Evolutionary conservation across 768 basidiomycete species (phyloP), one percentile per base, ranked within the genome.

Genomic region (Gymnopilus junonius): DNA sequence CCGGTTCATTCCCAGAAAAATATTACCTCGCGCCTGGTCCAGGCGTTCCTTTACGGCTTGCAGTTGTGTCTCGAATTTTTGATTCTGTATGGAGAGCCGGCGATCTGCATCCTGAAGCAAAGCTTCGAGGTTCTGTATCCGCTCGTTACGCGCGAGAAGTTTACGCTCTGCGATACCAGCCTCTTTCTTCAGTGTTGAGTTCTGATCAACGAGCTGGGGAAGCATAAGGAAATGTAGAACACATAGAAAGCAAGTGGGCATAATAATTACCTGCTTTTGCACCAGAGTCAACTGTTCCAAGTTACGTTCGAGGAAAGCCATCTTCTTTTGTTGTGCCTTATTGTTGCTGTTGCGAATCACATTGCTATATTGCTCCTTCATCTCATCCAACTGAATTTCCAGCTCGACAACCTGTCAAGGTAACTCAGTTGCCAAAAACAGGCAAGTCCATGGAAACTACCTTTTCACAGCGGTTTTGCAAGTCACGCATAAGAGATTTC

Each of bases 381-480:
- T 95, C 74, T 99, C 97, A 71, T 99, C 97, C 34, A 99, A 82
- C 75, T 98, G 96, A 67, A 99, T 99, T 77, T 99, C 97, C 29
- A 99, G 88, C 78, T 99, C 97, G 56, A 99, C 97, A 42, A 99
- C 97, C 96, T 97, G 65, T 58, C 48, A 43, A 64, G 39, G 17
- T 20, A 29, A 32, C 11, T 63, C 11, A 67, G 45, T 4, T 10
- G 43, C 20, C 31, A 34, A n/a, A 45, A 40, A 59, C 64, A 53
- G 12, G 21, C 7, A 32, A 25, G n/a, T 46, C 25, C 10, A 5
- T 29, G 21, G 27, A 31, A 68, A 77, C 65, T 57, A 94, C 96
- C 90, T 99, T 99, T 83, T 99, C 97, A 75, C 97, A 99, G 29
- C 97, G 95, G 76, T 99, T 98, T 81, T 98, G 97, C 69, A 99